Conservation (phyloP, 306 rosid species). For the Cicer bijugum region DNA sequence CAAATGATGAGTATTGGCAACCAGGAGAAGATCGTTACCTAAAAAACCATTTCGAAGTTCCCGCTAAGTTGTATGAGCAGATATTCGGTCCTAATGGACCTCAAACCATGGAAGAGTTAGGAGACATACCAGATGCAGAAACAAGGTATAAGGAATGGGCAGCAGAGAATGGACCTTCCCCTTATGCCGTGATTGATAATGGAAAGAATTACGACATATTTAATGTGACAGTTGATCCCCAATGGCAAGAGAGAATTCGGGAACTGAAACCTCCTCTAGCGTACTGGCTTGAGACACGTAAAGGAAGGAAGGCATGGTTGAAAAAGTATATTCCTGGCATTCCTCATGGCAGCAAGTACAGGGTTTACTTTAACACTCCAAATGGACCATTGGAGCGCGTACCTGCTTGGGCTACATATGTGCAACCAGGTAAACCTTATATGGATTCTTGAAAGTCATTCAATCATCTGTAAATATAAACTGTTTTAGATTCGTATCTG, state of each 20-base stretch:
- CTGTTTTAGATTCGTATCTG: slow-evolving; percentile 20
- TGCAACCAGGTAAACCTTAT: slow-evolving; percentile 75
- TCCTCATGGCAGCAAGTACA: slow-evolving; percentile 94
- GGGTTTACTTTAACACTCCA: slow-evolving; percentile 95
- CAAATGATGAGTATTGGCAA: slow-evolving; percentile 90
- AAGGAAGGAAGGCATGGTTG: slow-evolving; percentile 95
- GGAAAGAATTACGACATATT: slow-evolving; percentile 86
- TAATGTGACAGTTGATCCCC: slow-evolving; percentile 72
- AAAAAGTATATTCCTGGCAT: slow-evolving; percentile 79
- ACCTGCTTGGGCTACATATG: slow-evolving; percentile 99
- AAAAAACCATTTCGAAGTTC: slow-evolving; percentile 73
- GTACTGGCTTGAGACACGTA: slow-evolving; percentile 93
- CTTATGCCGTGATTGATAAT: slow-evolving; percentile 71
- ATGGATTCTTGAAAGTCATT: slow-evolving; percentile 37
- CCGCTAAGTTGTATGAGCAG: slow-evolving; percentile 88
- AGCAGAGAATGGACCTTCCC: slow-evolving; percentile 71
- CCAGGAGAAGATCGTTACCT: slow-evolving; percentile 89
- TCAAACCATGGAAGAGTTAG: slow-evolving; percentile 80
- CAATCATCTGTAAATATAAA: slow-evolving; percentile 23
- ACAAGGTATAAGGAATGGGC: slow-evolving; percentile 87
- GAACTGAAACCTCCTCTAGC: slow-evolving; percentile 74
- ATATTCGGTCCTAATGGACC: slow-evolving; percentile 98
- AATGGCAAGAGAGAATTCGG: slow-evolving; percentile 62
- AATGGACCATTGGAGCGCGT: slow-evolving; percentile 87
- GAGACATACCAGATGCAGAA: slow-evolving; percentile 85